These are phyloP conservation scores for Sporisorium graminicola DNA, from an alignment of 1,284 basidiomycete species.

Conservation along the genomic window DNA sequence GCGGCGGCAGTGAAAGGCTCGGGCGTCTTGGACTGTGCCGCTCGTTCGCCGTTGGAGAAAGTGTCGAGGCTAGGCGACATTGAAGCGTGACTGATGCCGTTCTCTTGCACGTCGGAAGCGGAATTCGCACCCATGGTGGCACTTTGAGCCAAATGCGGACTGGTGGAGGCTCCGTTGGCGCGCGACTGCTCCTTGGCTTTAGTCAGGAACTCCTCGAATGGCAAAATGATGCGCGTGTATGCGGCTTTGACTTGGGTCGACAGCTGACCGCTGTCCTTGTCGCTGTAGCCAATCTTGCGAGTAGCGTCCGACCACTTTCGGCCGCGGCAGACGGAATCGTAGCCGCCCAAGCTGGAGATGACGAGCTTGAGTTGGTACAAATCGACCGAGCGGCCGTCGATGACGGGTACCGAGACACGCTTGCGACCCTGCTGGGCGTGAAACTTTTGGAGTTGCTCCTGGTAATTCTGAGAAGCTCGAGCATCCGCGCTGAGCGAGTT, in stretches of 20 bases:
- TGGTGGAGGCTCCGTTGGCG: constrained; percentile 21
- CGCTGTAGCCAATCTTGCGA: constrained; percentile 82
- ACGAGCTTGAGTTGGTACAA: constrained; percentile 92
- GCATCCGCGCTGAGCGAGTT: constrained; percentile 98
- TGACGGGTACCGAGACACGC: constrained; percentile 87
- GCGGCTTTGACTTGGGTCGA: constrained; percentile 89
- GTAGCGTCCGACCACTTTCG: constrained; percentile 90
- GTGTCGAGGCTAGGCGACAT: constrained; percentile 41
- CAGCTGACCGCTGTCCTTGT: constrained; percentile 75
- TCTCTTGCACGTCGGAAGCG: constrained; percentile 9
- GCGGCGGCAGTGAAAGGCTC: constrained; percentile 33
- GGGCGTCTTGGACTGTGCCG: constrained; percentile 28
- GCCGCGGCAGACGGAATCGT: constrained; percentile 80
- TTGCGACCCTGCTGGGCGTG: constrained; percentile 73
- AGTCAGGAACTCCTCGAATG: constrained; percentile 87
- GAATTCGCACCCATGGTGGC: constrained; percentile 24
- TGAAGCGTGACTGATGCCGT: constrained; percentile 15
- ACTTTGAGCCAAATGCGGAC: constrained; percentile 31
- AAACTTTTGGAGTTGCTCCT: constrained; percentile 87
- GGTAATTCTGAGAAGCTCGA: constrained; percentile 94
- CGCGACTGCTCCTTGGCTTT: constrained; percentile 70
- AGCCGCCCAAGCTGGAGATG: constrained; percentile 87
- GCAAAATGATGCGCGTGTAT: constrained; percentile 89
- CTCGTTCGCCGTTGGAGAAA: constrained; percentile 11
- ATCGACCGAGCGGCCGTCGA: constrained; percentile 91